A percentile compares a stretch with the other conserved stretches of the same genome.
Evolutionary conservation across 768 basidiomycete genomes (phyloP).

Genomic region (Termitomyces sp.): DNA sequence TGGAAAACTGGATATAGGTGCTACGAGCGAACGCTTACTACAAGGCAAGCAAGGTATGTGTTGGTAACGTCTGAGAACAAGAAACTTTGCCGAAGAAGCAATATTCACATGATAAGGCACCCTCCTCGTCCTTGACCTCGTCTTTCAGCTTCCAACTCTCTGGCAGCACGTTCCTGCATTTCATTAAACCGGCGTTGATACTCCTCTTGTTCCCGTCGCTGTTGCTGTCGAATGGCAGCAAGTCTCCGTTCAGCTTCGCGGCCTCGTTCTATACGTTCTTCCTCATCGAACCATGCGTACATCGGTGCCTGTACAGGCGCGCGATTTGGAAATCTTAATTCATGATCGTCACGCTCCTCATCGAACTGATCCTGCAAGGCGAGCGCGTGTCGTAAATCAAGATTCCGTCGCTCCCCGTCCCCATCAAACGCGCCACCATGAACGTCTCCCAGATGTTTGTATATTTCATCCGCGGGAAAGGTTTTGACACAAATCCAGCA

Average conservation of each 20-base stretch:
- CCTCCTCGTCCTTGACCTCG: neutral
- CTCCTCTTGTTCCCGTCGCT: neutral
- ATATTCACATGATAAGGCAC: neutral
- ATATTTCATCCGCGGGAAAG: conserved; percentile 22
- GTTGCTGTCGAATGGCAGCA: neutral
- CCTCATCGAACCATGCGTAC: neutral
- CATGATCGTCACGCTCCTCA: neutral
- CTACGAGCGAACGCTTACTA: neutral
- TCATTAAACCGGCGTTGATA: conserved; percentile 1
- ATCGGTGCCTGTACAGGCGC: neutral
- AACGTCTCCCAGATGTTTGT: conserved; percentile 5
- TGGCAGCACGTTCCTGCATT: neutral
- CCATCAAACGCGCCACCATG: conserved; percentile 14
- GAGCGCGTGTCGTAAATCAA: conserved; percentile 5
- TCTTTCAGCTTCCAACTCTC: conserved; percentile 3
- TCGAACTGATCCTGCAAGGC: conserved; percentile 3
- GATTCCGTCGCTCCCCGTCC: conserved; percentile 6
- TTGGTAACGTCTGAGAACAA: neutral
- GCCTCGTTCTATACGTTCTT: neutral
- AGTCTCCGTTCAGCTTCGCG: neutral
- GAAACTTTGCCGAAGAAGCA: neutral
- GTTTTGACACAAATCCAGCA: conserved; percentile 48
- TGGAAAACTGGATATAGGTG: too few species aligned
- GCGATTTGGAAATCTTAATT: neutral
- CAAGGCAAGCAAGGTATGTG: neutral